Evolutionary conservation across 208 protist genomes (phyloP).

Genomic region (Blastocrithidia nonstop): DNA sequence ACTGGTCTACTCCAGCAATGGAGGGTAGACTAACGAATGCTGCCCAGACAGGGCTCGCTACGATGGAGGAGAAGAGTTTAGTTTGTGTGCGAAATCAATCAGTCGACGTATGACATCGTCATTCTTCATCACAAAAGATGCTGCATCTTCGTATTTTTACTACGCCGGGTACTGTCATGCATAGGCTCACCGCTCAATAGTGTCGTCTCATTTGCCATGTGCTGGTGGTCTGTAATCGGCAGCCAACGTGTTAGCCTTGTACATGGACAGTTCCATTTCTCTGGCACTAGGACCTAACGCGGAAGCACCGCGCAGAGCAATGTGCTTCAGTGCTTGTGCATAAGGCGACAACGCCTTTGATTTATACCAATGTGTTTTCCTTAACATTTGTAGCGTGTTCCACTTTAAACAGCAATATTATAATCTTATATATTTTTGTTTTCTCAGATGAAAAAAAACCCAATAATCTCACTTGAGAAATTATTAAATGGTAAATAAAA

Average conservation of each 20-base stretch:
- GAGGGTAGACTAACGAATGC: slow-evolving; percentile 21
- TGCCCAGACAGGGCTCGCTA: slow-evolving; percentile 18
- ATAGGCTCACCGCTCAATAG: slow-evolving; percentile 83
- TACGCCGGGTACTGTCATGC: slow-evolving; percentile 84
- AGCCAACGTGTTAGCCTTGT: slow-evolving; percentile 48
- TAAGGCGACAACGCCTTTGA: slow-evolving; percentile 56
- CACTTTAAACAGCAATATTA: background rate
- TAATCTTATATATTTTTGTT: slow-evolving; percentile 1
- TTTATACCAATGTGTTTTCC: background rate
- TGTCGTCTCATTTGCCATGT: slow-evolving; percentile 84
- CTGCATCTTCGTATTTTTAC: slow-evolving; percentile 46
- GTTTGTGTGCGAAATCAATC: slow-evolving; percentile 42
- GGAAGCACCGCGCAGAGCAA: slow-evolving; percentile 55
- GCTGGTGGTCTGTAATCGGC: slow-evolving; percentile 72
- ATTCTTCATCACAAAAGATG: slow-evolving; percentile 55
- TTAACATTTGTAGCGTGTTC: background rate
- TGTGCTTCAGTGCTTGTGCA: slow-evolving; percentile 74
- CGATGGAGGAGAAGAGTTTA: slow-evolving; percentile 29
- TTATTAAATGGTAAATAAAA: background rate
- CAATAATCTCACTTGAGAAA: too few species aligned
- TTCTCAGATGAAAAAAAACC: background rate
- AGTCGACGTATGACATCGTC: slow-evolving; percentile 27
- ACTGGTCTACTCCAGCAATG: background rate
- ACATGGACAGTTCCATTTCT: slow-evolving; percentile 77
- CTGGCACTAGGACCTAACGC: slow-evolving; percentile 62